Evolutionary conservation across 768 basidiomycete species (phyloP).

Genomic region (Suillus discolor): DNA sequence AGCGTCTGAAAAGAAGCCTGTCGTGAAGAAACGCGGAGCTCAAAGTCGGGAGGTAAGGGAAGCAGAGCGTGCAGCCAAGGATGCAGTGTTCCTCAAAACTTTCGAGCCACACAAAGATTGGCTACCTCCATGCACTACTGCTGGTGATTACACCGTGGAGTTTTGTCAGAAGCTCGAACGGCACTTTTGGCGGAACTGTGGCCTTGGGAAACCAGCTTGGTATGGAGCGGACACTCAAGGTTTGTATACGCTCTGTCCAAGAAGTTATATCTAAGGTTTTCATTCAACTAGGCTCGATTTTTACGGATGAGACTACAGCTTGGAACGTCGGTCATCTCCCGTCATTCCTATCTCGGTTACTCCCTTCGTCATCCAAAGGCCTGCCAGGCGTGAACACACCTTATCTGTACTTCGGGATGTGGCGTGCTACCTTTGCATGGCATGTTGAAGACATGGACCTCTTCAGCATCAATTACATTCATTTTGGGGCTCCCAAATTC

Average conservation of each 20-base stretch:
- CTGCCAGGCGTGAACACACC: constrained; percentile 97
- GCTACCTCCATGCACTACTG: constrained; percentile 74
- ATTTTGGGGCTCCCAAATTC: constrained; percentile 95
- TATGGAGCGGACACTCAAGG: constrained; percentile 97
- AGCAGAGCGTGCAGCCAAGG: constrained; percentile 46
- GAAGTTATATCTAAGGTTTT: not conserved
- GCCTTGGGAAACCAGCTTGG: constrained; percentile 90
- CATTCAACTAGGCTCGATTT: constrained; percentile 55
- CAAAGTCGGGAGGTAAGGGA: constrained; percentile 44
- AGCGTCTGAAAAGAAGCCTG: constrained; percentile 37
- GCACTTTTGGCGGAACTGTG: constrained; percentile 90
- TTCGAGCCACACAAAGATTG: constrained; percentile 79
- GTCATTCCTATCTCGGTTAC: constrained; percentile 80
- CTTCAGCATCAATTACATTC: constrained; percentile 98
- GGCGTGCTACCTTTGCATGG: constrained; percentile 98
- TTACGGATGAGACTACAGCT: constrained; percentile 70
- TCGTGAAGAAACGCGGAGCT: constrained; percentile 43
- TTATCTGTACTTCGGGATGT: constrained; percentile 99
- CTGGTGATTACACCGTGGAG: constrained; percentile 83
- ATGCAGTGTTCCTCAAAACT: constrained; percentile 60
- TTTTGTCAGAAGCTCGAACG: constrained; percentile 88
- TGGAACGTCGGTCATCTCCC: constrained; percentile 97
- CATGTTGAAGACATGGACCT: constrained; percentile 99
- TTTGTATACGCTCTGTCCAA: constrained; percentile 34
- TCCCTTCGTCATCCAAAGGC: constrained; percentile 65